phyloP scores from a whole-genome alignment of 371 early-diverging fungal genomes.

The Actinomortierella wolfii region DNA sequence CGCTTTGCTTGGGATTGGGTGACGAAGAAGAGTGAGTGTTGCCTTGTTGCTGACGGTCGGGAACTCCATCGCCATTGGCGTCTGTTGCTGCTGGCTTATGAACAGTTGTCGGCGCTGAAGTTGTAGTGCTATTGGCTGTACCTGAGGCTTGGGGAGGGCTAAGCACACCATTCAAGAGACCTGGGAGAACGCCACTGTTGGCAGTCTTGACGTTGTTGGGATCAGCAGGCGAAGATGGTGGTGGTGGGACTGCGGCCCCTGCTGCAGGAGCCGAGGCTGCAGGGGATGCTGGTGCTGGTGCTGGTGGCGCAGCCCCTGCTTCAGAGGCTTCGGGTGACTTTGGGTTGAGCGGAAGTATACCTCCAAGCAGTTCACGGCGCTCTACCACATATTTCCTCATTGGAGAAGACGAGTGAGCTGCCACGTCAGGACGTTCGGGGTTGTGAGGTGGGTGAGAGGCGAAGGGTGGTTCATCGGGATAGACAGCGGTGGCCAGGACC shows the following conservation, averaged over 20 bases:
- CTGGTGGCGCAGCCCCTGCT: not conserved
- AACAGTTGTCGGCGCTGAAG: not conserved
- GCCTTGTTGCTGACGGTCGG: not conserved
- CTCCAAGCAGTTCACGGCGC: too few relatives aligned
- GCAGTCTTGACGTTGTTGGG: slow-evolving; percentile 5
- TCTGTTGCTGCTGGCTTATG: not conserved
- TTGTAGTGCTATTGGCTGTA: not conserved
- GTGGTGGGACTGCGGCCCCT: not conserved
- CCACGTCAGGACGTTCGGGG: too few relatives aligned
- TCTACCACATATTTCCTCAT: too few relatives aligned
- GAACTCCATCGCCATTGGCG: not conserved
- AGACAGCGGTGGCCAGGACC: too few relatives aligned
- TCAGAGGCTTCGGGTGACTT: too few relatives aligned
- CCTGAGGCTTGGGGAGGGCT: not conserved
- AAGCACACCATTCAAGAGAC: slow-evolving; percentile 10
- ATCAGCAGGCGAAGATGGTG: not conserved
- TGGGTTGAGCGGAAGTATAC: too few relatives aligned
- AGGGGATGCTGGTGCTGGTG: slow-evolving; percentile 1
- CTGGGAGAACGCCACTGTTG: slow-evolving; percentile 6
- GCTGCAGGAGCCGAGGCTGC: slow-evolving; percentile 1
- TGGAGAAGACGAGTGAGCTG: too few relatives aligned
- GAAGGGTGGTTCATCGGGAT: too few relatives aligned
- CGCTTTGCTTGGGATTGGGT: too few relatives aligned
- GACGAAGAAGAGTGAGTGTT: too few relatives aligned
- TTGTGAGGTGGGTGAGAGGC: too few relatives aligned